These are phyloP conservation scores for Botrytis galanthina DNA, from an alignment of 2,329 filamentous ascomycete species.

Conservation along the genomic window DNA sequence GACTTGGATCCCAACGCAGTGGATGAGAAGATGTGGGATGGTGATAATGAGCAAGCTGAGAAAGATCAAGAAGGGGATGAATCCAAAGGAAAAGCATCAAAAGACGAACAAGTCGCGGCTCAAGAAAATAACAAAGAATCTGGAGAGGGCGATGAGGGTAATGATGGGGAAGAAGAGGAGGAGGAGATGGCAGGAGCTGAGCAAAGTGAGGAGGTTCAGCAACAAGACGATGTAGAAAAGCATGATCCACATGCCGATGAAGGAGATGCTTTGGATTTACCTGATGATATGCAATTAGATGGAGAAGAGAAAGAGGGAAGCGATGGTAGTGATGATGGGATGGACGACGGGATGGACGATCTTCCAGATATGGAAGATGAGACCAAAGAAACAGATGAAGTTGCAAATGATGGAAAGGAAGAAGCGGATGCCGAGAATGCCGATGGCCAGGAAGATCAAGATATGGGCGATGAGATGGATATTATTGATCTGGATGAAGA, in stretches of 20 bases:
- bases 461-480: conserved; percentile 39
- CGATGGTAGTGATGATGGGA: conserved; percentile 38
- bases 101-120: conserved; percentile 50
- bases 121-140: conserved; percentile 59
- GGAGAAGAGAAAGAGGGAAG: conserved; percentile 54
- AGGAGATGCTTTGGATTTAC: conserved; percentile 65
- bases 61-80: conserved; percentile 78
- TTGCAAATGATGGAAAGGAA: conserved; percentile 45
- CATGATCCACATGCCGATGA: conserved; percentile 66
- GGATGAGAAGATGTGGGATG: conserved; percentile 99
- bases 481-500: conserved; percentile 38
- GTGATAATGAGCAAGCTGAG: conserved; percentile 72
- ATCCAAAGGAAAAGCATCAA: conserved; percentile 65
- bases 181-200: conserved; percentile 54
- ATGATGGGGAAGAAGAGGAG: conserved; percentile 50
- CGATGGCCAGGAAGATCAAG: conserved; percentile 43
- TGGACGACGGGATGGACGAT: conserved; percentile 50
- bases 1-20: conserved; percentile 85
- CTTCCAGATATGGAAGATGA: conserved; percentile 49
- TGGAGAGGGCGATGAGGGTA: conserved; percentile 49
- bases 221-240: conserved; percentile 57
- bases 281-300: conserved; percentile 70
- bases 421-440: conserved; percentile 42
- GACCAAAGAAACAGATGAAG: conserved; percentile 41
- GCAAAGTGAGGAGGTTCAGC: conserved; percentile 52